Evolutionary conservation across 768 basidiomycete genomes (phyloP), one percentile per base, ranked within the genome.

Genomic region (Pholiota microspora): DNA sequence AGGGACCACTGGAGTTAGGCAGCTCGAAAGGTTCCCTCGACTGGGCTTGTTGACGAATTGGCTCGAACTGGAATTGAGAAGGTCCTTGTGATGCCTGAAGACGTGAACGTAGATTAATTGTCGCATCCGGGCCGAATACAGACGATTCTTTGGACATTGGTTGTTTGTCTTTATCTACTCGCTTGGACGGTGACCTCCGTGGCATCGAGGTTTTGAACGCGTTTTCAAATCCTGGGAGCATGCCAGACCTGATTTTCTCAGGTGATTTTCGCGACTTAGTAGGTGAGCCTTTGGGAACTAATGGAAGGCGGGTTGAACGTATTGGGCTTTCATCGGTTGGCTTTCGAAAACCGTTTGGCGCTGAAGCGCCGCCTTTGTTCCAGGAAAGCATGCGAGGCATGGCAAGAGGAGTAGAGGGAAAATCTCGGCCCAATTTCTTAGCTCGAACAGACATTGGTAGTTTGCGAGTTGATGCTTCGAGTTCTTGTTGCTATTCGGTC

Each of bases 401-500:
- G 4, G 66, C 67, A 4, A 75, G 59, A n/a, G 75, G 76, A 2
- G 75, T 74, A 4, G 74, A 71, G 23, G 76, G 72, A 25, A 64
- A 57, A 7, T 78, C 77, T 45, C 60, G 62, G 7, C 21, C 46
- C 34, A 59, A 64, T 54, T 67, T 77, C 59, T 74, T 80, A 23
- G 76, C 61, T n/a, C 76, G 77, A n/a, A 69, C 64, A 21, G 82
- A 73, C 55, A 67, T 64, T 16, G 80, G 70, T 10, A 76, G 73
- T 62, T 77, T 86, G 15, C 82, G 79, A 18, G 71, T 63, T 10
- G 82, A 71, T 3, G 78, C 78, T 57, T 88, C 87, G 27, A 85
- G 54, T 64, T 88, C 86, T 60, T 85, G 86, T 77, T 85, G 85
- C 88, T 89, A 59, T 54, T n/a, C n/a, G n/a, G 51, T 32, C 45